Evolutionary conservation across 768 basidiomycete genomes (phyloP).

Genomic region (Boletus rufocinnamomeus): DNA sequence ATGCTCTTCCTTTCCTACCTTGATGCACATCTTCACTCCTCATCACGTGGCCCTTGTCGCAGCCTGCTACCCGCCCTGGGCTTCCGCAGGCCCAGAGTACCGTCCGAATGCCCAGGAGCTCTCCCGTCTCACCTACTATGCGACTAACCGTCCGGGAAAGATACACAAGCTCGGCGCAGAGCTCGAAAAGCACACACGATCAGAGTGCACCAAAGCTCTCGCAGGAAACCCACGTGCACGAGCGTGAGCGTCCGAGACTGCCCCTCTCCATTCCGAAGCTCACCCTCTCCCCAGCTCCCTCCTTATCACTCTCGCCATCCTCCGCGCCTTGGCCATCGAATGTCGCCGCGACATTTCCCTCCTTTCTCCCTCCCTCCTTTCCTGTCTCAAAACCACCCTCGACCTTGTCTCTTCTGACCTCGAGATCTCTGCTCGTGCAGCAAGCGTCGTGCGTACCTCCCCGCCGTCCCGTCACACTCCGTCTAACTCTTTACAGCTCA

Average conservation of each 20-base stretch:
- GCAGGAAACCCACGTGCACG: slow-evolving; percentile 75
- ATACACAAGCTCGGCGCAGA: slow-evolving; percentile 74
- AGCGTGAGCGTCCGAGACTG: slow-evolving; percentile 55
- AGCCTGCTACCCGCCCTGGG: slow-evolving; percentile 85
- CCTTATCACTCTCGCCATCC: slow-evolving; percentile 79
- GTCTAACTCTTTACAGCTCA: slow-evolving; percentile 56
- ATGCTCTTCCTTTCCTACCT: no score
- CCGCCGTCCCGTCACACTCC: neutral
- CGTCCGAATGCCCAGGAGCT: slow-evolving; percentile 83
- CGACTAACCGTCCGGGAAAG: slow-evolving; percentile 80
- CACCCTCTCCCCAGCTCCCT: slow-evolving; percentile 52
- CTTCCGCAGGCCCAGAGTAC: slow-evolving; percentile 76
- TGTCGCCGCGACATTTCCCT: slow-evolving; percentile 82
- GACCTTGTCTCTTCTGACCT: slow-evolving; percentile 60
- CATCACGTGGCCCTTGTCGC: slow-evolving; percentile 83
- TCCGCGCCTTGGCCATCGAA: slow-evolving; percentile 81
- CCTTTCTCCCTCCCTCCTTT: slow-evolving; percentile 67
- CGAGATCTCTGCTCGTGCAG: slow-evolving; percentile 75
- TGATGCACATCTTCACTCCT: slow-evolving; percentile 78
- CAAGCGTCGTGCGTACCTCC: slow-evolving; percentile 65
- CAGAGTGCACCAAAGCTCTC: slow-evolving; percentile 63
- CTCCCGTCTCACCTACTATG: slow-evolving; percentile 84
- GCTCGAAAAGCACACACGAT: slow-evolving; percentile 69
- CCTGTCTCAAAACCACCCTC: slow-evolving; percentile 61
- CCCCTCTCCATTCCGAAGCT: slow-evolving; percentile 2